A percentile compares a stretch with the other conserved stretches of the same genome.
Conservation (phyloP, 768 basidiomycete species). For the Chalciporus chontae region DNA sequence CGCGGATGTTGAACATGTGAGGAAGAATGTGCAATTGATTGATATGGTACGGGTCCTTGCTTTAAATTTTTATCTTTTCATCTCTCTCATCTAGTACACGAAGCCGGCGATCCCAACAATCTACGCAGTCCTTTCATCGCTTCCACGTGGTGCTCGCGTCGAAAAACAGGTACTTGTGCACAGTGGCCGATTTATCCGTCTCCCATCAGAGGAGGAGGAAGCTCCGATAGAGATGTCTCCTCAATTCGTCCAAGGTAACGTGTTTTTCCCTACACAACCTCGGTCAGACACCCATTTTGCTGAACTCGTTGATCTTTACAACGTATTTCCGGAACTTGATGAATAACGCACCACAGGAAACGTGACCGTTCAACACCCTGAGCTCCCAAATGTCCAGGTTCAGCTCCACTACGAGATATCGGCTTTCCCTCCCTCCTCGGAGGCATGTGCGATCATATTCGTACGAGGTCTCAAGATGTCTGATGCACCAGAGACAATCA, state of each 20-base stretch:
- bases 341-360: slow-evolving; percentile 12
- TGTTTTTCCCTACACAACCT: neutral
- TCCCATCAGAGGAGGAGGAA: slow-evolving; percentile 41
- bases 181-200: slow-evolving; percentile 52
- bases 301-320: neutral
- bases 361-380: slow-evolving; percentile 5
- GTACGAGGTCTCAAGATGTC: slow-evolving; percentile 29
- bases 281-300: neutral
- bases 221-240: slow-evolving; percentile 34
- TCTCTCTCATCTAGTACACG: slow-evolving; percentile 1
- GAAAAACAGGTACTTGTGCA: slow-evolving; percentile 78
- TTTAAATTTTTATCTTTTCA: neutral
- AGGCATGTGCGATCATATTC: slow-evolving; percentile 45
- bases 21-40: slow-evolving; percentile 33
- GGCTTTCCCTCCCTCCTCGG: slow-evolving; percentile 35
- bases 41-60: slow-evolving; percentile 17
- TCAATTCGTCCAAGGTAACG: slow-evolving; percentile 39
- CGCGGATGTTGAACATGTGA: slow-evolving; percentile 38
- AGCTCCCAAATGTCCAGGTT: slow-evolving; percentile 5
- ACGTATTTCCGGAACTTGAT: neutral
- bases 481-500: slow-evolving; percentile 3
- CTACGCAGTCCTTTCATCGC: slow-evolving; percentile 56
- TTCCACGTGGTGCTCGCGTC: slow-evolving; percentile 69
- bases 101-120: slow-evolving; percentile 43
- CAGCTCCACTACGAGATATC: slow-evolving; percentile 49